Evolutionary conservation across 1,284 basidiomycete species (phyloP).

Genomic region (Ceratobasidium sp.): DNA sequence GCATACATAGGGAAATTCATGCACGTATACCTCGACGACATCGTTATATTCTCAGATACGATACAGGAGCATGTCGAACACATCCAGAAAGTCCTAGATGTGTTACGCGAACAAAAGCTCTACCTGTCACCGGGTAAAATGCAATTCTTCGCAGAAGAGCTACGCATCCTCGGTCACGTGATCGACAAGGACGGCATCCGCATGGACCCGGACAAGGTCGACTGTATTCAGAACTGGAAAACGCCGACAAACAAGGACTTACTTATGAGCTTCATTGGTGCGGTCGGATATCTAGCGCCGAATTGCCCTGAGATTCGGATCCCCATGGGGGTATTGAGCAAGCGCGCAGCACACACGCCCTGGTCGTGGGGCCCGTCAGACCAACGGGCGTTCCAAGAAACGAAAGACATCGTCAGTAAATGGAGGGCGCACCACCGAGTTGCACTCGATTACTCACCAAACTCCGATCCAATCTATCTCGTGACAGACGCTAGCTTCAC

Average conservation of each 20-base stretch:
- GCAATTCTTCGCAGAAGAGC: conserved; percentile 46
- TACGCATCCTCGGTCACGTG: conserved; percentile 51
- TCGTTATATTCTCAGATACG: conserved; percentile 49
- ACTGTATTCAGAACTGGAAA: conserved; percentile 41
- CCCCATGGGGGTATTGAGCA: conserved; percentile 46
- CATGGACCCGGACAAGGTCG: conserved; percentile 43
- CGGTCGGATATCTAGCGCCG: conserved; percentile 52
- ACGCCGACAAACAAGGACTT: conserved; percentile 50
- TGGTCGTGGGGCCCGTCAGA: conserved; percentile 51
- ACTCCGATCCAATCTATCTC: conserved; percentile 23
- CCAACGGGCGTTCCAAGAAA: conserved; percentile 51
- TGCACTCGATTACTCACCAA: conserved; percentile 47
- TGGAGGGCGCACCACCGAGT: conserved; percentile 45
- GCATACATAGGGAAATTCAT: conserved; percentile 41
- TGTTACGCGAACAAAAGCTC: conserved; percentile 47
- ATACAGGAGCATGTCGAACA: conserved; percentile 51
- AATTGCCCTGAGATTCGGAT: conserved; percentile 47
- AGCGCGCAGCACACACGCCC: conserved; percentile 44
- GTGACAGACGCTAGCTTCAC: conserved; percentile 48
- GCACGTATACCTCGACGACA: conserved; percentile 44
- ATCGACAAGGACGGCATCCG: conserved; percentile 49
- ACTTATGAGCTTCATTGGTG: conserved; percentile 54
- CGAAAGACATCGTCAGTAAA: conserved; percentile 48
- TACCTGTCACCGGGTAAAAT: conserved; percentile 49
- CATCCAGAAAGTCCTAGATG: conserved; percentile 49